These are phyloP conservation scores for Blastocystis sp. DNA, from an alignment of 352 stramenopile genomes.

Conservation along the genomic window DNA sequence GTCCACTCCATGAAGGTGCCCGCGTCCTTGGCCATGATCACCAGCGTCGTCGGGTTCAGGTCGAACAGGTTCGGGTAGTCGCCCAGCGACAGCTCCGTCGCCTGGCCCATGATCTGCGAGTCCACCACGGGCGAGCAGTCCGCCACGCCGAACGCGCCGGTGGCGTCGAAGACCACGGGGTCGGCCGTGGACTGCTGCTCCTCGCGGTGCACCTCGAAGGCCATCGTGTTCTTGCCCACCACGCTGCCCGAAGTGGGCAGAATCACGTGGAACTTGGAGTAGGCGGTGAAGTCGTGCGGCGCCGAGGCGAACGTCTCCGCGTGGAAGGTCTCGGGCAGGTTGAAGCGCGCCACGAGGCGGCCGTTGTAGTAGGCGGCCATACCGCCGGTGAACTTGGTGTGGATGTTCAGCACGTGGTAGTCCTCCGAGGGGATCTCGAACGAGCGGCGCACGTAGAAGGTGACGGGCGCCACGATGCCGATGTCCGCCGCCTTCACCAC, in stretches of 20 bases:
- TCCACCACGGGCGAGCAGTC: slow-evolving; percentile 20
- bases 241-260: background rate
- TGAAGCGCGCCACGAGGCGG: slow-evolving; percentile 28
- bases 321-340: slow-evolving; percentile 9
- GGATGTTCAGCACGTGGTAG: slow-evolving; percentile 40
- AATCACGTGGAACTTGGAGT: slow-evolving; percentile 42
- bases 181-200: background rate
- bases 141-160: slow-evolving; percentile 19
- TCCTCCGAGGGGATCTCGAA: slow-evolving; percentile 59
- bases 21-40: background rate
- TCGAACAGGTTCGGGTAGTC: background rate
- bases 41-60: background rate
- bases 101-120: background rate
- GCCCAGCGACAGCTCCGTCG: background rate
- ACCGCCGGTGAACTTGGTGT: slow-evolving; percentile 33
- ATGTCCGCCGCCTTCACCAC: slow-evolving; percentile 11
- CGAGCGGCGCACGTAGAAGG: slow-evolving; percentile 11
- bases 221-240: slow-evolving; percentile 24
- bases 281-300: background rate
- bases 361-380: slow-evolving; percentile 49
- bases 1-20: slow-evolving; percentile 21
- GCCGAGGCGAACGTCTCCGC: background rate
- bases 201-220: slow-evolving; percentile 47
- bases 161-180: slow-evolving; percentile 23
- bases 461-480: background rate